Percentiles rank a stretch among this genome's conserved stretches.
phyloP scores from a whole-genome alignment of 179 eudicot species.

The Nepenthes alata region DNA sequence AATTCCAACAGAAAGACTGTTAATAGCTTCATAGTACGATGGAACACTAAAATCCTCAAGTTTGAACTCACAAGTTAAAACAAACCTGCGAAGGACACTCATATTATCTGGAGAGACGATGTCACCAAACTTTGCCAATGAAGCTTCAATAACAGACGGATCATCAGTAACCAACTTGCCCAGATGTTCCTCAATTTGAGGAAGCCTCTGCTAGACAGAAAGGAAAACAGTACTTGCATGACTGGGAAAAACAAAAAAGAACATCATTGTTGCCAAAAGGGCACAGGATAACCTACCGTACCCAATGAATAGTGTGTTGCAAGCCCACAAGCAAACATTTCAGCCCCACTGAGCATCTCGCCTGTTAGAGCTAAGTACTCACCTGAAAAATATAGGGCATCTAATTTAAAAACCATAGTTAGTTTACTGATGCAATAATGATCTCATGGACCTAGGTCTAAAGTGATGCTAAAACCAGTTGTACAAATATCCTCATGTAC shows the following conservation, averaged over 20 bases:
- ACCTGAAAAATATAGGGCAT: constrained; percentile 29
- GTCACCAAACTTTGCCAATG: constrained; percentile 45
- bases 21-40: not conserved
- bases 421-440: constrained; percentile 3
- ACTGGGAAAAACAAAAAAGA: constrained; percentile 6
- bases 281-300: constrained; percentile 30
- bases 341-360: constrained; percentile 65
- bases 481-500: no score
- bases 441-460: constrained; percentile 1
- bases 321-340: constrained; percentile 84
- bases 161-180: constrained; percentile 64
- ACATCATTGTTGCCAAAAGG: constrained; percentile 5
- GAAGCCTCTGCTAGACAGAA: constrained; percentile 47
- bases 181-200: constrained; percentile 61
- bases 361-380: constrained; percentile 89
- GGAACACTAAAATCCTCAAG: not conserved
- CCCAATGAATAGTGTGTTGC: constrained; percentile 73
- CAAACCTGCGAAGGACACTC: constrained; percentile 64
- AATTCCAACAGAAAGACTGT: no score
- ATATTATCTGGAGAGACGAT: constrained; percentile 51
- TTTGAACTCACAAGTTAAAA: constrained; percentile 8
- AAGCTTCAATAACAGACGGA: constrained; percentile 62
- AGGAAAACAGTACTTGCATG: not conserved
- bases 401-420: not conserved
- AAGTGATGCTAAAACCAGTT: not conserved